phyloP scores from a whole-genome alignment of 2,329 filamentous ascomycete genomes.

The Peltaster fructicola region DNA sequence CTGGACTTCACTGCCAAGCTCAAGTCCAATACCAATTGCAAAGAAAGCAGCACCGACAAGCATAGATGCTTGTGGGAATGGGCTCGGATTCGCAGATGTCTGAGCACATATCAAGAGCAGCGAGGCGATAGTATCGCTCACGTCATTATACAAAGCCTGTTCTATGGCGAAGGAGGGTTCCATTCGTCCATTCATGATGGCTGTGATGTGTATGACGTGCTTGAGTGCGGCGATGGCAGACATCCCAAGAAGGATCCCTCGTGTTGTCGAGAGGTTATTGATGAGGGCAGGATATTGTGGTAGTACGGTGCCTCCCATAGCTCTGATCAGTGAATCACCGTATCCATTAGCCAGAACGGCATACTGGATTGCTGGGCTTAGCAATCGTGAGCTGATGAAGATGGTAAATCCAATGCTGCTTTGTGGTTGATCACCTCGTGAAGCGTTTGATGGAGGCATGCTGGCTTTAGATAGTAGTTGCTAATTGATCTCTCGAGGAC shows the following conservation, averaged over 20 bases:
- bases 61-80: constrained; percentile 26
- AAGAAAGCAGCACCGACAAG: constrained; percentile 35
- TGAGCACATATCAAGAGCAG: constrained; percentile 35
- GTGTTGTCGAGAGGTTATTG: constrained; percentile 32
- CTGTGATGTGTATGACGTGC: constrained; percentile 37
- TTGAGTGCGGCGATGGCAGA: constrained; percentile 34
- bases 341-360: constrained; percentile 27
- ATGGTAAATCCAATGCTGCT: constrained; percentile 21
- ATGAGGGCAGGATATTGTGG: constrained; percentile 24
- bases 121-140: constrained; percentile 37
- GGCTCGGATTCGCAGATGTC: constrained; percentile 28
- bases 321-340: constrained; percentile 26
- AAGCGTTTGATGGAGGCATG: too few relatives aligned
- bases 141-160: constrained; percentile 35
- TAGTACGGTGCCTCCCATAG: constrained; percentile 27
- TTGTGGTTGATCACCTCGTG: too few relatives aligned
- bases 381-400: constrained; percentile 30
- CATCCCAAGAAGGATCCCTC: constrained; percentile 36
- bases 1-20: constrained; percentile 40
- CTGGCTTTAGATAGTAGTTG: too few relatives aligned
- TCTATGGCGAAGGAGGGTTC: constrained; percentile 23
- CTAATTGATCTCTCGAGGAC: too few relatives aligned
- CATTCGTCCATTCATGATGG: constrained; percentile 34
- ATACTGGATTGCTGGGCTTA: constrained; percentile 33
- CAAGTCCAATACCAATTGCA: constrained; percentile 33